Percentiles rank a stretch among this genome's conserved stretches.
Conservation (phyloP, 179 eudicot species). For the Corrigiola litoralis region DNA sequence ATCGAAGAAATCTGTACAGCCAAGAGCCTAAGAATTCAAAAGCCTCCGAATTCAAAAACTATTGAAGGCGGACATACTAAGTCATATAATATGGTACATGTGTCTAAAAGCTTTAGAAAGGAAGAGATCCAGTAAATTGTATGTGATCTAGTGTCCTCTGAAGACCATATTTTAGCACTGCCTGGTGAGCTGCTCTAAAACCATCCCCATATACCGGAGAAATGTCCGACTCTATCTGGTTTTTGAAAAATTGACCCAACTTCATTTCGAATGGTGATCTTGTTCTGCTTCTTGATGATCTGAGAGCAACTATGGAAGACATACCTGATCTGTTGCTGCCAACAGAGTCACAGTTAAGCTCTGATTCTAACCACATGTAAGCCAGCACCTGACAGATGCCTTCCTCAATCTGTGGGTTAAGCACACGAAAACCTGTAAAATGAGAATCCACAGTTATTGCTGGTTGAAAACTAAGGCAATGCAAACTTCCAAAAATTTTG, state of each 20-base stretch:
- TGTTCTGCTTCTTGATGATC: conserved; percentile 34
- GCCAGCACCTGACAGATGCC: conserved; percentile 88
- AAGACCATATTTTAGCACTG: conserved; percentile 67
- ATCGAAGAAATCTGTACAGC: conserved; percentile 21
- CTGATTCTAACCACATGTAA: conserved; percentile 72
- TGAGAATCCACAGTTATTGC: neutral
- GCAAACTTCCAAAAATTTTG: no score
- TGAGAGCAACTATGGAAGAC: conserved; percentile 20
- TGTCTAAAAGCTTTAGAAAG: conserved; percentile 30
- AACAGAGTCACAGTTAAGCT: conserved; percentile 38
- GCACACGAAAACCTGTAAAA: conserved; percentile 54
- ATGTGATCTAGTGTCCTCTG: conserved; percentile 63
- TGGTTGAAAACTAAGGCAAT: no score
- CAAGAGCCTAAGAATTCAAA: neutral
- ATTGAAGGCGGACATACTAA: neutral
- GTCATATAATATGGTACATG: conserved; percentile 1
- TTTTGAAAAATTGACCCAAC: conserved; percentile 68
- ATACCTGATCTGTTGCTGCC: conserved; percentile 35
- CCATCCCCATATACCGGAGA: conserved; percentile 81
- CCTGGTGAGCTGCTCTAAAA: conserved; percentile 72
- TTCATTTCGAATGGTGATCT: conserved; percentile 71
- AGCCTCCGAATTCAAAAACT: conserved; percentile 11
- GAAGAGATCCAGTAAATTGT: conserved; percentile 62
- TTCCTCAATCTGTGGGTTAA: conserved; percentile 80
- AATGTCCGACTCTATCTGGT: conserved; percentile 72